Conservation (phyloP, 805 yeast genomes). For the Sungouiozyma intestinalis region DNA sequence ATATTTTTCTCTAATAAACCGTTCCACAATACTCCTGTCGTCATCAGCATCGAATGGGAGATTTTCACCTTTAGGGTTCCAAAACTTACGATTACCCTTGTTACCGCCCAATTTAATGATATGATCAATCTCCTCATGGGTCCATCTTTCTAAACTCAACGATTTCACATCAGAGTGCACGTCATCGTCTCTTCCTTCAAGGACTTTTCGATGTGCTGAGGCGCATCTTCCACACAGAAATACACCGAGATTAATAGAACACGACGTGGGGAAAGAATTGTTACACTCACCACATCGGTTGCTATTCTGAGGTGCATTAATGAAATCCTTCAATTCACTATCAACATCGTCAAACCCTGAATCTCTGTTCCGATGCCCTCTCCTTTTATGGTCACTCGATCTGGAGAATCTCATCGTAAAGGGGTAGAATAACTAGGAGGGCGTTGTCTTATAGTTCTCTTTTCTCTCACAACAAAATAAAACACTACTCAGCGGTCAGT, state of each 20-base stretch:
- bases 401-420: background rate
- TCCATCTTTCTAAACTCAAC: conserved; percentile 65
- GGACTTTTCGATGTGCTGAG: conserved; percentile 51
- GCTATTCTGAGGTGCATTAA: conserved; percentile 47
- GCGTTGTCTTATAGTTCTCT: no score
- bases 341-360: conserved; percentile 1
- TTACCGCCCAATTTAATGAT: conserved; percentile 45
- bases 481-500: no score
- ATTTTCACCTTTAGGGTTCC: conserved; percentile 62
- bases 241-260: conserved; percentile 41
- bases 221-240: conserved; percentile 83
- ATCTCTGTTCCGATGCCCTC: background rate
- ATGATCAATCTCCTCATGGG: conserved; percentile 40
- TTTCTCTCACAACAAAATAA: no score
- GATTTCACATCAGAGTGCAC: conserved; percentile 61
- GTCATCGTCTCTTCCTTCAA: conserved; percentile 35
- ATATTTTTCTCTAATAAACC: conserved; percentile 59
- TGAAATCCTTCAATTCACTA: conserved; percentile 43
- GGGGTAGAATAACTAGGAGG: no score
- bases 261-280: conserved; percentile 46
- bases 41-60: conserved; percentile 73
- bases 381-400: background rate
- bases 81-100: conserved; percentile 42
- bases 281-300: conserved; percentile 78
- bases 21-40: conserved; percentile 42